These are phyloP conservation scores for Talaromyces sp. DNA, from an alignment of 2,329 filamentous ascomycete species.

Conservation along the genomic window DNA sequence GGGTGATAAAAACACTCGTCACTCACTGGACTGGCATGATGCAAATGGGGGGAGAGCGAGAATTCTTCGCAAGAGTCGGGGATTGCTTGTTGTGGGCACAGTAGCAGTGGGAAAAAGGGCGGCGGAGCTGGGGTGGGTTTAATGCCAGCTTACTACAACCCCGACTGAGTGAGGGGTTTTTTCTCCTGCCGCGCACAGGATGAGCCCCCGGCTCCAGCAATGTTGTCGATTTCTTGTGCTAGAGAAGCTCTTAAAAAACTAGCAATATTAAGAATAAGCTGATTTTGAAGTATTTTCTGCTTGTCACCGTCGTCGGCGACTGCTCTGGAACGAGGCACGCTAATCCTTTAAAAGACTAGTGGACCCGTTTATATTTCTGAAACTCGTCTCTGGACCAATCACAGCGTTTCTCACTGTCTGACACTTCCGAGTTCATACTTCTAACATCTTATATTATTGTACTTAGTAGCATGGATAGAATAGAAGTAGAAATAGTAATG, in stretches of 20 bases:
- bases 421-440: neutral
- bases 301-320: neutral
- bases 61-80: constrained; percentile 1
- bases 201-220: neutral
- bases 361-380: neutral
- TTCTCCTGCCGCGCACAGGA: neutral
- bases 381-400: neutral
- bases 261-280: neutral
- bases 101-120: constrained; percentile 12
- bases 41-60: neutral
- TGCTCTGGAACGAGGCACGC: neutral
- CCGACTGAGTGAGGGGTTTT: neutral
- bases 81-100: constrained; percentile 10
- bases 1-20: neutral
- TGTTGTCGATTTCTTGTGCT: neutral
- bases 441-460: too few species aligned
- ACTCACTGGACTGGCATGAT: constrained; percentile 14
- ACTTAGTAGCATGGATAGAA: too few species aligned
- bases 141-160: neutral
- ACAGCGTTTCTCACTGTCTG: neutral
- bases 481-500: too few species aligned
- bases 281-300: neutral
- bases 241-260: neutral
- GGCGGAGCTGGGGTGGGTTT: constrained; percentile 5
- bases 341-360: neutral